phyloP scores from a whole-genome alignment of 805 yeast genomes.

The Soucietia sequanensis region DNA sequence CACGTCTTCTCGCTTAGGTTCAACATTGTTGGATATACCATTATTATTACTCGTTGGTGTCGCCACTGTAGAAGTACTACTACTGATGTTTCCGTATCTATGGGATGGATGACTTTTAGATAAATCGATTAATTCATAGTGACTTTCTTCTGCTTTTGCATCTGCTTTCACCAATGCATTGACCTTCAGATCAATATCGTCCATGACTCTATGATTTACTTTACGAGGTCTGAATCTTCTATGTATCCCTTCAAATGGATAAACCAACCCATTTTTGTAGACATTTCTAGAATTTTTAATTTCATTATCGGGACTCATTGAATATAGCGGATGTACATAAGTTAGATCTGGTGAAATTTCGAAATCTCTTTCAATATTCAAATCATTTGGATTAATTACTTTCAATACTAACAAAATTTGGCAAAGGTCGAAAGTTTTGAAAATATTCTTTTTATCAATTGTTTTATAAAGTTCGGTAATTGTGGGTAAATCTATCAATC shows the following conservation, averaged over 20 bases:
- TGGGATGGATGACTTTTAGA: slow-evolving; percentile 34
- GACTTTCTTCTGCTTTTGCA: slow-evolving; percentile 77
- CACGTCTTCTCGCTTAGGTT: slow-evolving; percentile 7
- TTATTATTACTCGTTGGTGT: slow-evolving; percentile 25
- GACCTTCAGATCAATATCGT: slow-evolving; percentile 75
- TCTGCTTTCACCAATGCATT: slow-evolving; percentile 74
- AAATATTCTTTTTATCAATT: slow-evolving; percentile 82
- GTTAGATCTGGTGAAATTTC: slow-evolving; percentile 36
- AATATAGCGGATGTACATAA: slow-evolving; percentile 41
- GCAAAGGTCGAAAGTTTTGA: slow-evolving; percentile 80
- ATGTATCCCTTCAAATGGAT: slow-evolving; percentile 72
- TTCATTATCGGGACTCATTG: slow-evolving; percentile 31
- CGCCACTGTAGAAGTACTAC: slow-evolving; percentile 26
- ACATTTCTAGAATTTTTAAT: slow-evolving; percentile 46
- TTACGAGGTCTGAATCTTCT: slow-evolving; percentile 71
- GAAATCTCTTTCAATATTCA: slow-evolving; percentile 47
- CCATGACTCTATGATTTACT: slow-evolving; percentile 67
- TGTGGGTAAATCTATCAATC: slow-evolving; percentile 86
- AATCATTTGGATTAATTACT: slow-evolving; percentile 37
- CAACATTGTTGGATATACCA: slow-evolving; percentile 4
- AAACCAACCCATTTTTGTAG: slow-evolving; percentile 77
- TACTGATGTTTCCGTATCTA: slow-evolving; percentile 18
- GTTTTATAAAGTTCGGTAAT: slow-evolving; percentile 84
- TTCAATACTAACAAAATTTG: slow-evolving; percentile 81
- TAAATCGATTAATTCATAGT: slow-evolving; percentile 68